A percentile compares a stretch with the other conserved stretches of the same genome.
Conservation (phyloP, 768 basidiomycete species). For the Rhizopogon vinicolor region DNA sequence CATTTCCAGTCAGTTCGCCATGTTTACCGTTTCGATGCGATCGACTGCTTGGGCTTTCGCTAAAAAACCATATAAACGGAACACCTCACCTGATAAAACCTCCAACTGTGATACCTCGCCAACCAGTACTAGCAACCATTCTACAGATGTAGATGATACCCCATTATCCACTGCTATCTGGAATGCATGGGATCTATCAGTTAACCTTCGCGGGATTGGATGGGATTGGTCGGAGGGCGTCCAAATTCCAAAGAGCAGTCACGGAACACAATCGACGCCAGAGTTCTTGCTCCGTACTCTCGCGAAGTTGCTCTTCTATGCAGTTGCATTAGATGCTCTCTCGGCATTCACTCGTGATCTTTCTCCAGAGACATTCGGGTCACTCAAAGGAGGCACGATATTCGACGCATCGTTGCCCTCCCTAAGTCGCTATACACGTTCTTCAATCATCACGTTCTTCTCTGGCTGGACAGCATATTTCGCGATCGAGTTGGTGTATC, state of each 20-base stretch:
- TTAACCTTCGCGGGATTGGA: slow-evolving; percentile 23
- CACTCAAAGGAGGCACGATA: slow-evolving; percentile 30
- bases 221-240: slow-evolving; percentile 13
- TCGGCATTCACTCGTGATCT: slow-evolving; percentile 20
- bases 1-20: slow-evolving; percentile 13
- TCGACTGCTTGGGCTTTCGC: slow-evolving; percentile 16
- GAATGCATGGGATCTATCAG: slow-evolving; percentile 23
- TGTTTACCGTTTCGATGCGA: slow-evolving; percentile 22
- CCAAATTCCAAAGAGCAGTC: slow-evolving; percentile 10
- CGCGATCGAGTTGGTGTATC: slow-evolving; percentile 40
- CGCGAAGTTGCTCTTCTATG: background rate
- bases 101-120: background rate
- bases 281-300: slow-evolving; percentile 11
- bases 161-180: slow-evolving; percentile 3
- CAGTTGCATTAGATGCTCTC: slow-evolving; percentile 7
- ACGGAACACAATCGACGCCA: slow-evolving; percentile 10
- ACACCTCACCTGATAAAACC: background rate
- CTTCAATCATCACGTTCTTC: slow-evolving; percentile 38
- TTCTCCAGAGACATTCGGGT: slow-evolving; percentile 35
- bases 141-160: background rate
- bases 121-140: background rate
- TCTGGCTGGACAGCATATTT: slow-evolving; percentile 42
- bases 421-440: slow-evolving; percentile 34
- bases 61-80: slow-evolving; percentile 2
- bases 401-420: slow-evolving; percentile 29